Conservation (phyloP, 1,139 yeast genomes). For the Entelexis paramagnoliae region DNA sequence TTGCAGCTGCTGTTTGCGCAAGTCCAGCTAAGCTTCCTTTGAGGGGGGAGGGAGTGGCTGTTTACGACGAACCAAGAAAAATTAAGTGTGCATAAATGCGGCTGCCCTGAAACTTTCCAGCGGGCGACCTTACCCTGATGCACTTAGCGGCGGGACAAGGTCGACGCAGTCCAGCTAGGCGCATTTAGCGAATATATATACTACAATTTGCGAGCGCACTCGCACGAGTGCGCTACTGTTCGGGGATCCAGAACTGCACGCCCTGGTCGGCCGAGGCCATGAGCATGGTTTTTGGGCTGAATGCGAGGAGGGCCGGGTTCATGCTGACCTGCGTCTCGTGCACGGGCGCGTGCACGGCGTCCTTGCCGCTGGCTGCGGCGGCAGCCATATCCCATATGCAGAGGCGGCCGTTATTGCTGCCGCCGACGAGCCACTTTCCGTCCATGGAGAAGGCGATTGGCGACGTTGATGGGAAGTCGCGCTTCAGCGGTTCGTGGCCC, state of each 20-base stretch:
- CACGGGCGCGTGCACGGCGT: constrained; percentile 26
- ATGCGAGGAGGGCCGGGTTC: constrained; percentile 40
- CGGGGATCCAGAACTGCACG: constrained; percentile 31
- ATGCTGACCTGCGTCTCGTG: constrained; percentile 32
- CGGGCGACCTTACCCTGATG: not conserved
- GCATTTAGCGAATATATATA: not conserved
- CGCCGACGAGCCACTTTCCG: constrained; percentile 61
- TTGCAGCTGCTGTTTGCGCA: not conserved
- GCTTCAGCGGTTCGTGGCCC: constrained; percentile 38
- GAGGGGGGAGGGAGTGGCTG: too few species aligned
- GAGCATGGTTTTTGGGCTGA: constrained; percentile 68
- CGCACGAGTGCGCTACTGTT: not conserved
- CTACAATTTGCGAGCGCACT: not conserved
- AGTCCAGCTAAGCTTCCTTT: too few species aligned
- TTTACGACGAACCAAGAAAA: not conserved
- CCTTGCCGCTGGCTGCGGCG: constrained; percentile 1
- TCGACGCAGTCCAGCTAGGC: too few species aligned
- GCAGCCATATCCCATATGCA: constrained; percentile 47
- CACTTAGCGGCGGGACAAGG: not conserved
- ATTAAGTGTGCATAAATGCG: not conserved
- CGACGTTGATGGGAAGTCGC: constrained; percentile 23
- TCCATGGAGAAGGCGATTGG: constrained; percentile 71
- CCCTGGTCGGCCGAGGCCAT: constrained; percentile 73
- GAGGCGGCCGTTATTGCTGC: constrained; percentile 46
- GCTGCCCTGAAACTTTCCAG: not conserved